Conservation (phyloP, 177 flowering plant genomes). For the Vitis hybrid region DNA sequence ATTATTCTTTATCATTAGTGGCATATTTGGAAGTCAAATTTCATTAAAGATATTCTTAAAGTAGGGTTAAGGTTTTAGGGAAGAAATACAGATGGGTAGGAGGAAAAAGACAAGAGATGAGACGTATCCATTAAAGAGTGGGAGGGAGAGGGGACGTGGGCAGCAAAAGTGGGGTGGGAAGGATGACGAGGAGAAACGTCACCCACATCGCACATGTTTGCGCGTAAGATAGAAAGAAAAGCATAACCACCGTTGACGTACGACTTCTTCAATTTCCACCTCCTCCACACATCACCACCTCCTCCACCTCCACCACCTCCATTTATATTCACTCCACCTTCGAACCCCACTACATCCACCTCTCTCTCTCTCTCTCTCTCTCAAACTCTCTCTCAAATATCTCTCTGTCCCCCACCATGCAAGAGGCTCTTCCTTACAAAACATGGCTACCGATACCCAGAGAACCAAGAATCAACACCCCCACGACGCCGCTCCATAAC, state of each 20-base stretch:
- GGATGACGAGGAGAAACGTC: constrained; percentile 10
- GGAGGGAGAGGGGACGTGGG: too few relatives aligned
- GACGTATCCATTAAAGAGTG: too few relatives aligned
- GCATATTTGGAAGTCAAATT: too few relatives aligned
- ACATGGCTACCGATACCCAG: constrained; percentile 27
- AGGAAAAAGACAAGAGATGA: too few relatives aligned
- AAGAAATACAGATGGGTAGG: too few relatives aligned
- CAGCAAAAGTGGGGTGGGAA: background rate
- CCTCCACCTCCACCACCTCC: background rate
- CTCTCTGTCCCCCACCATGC: constrained; percentile 22
- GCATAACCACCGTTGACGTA: constrained; percentile 29
- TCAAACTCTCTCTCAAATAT: constrained; percentile 2
- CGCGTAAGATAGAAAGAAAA: constrained; percentile 17
- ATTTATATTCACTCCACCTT: background rate
- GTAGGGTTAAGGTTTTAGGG: too few relatives aligned
- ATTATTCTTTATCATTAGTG: too few relatives aligned
- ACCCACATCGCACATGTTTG: background rate
- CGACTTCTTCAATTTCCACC: constrained; percentile 19
- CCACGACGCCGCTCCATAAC: background rate
- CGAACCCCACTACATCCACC: background rate
- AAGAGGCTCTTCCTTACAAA: constrained; percentile 45
- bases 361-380: background rate
- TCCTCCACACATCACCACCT: background rate
- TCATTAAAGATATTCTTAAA: too few relatives aligned
- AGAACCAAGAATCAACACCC: background rate